Conservation (phyloP, 768 basidiomycete genomes). For the Panaeolus cyanescens region DNA sequence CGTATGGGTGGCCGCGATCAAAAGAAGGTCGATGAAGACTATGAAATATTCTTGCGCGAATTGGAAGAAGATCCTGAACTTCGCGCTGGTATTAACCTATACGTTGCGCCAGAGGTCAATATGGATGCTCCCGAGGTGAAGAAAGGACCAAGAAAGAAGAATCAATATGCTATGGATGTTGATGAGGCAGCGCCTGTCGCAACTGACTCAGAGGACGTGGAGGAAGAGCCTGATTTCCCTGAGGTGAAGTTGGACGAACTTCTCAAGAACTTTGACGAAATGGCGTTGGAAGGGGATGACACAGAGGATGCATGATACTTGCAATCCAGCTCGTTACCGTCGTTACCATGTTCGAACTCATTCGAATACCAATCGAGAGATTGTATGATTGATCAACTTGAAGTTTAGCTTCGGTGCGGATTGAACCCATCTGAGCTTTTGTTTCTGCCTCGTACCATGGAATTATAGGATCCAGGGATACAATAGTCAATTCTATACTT, state of each 20-base stretch:
- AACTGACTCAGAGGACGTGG: slow-evolving; percentile 45
- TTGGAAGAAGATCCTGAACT: slow-evolving; percentile 95
- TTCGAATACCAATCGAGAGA: no score
- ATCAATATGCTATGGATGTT: slow-evolving; percentile 69
- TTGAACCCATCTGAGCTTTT: no score
- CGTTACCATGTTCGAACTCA: no score
- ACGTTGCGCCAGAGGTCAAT: slow-evolving; percentile 62
- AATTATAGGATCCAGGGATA: no score
- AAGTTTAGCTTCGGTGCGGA: no score
- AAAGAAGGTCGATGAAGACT: slow-evolving; percentile 94
- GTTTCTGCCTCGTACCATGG: no score
- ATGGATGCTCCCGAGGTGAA: slow-evolving; percentile 49
- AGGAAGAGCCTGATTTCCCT: slow-evolving; percentile 86
- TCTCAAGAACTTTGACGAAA: slow-evolving; percentile 89
- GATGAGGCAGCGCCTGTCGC: slow-evolving; percentile 43
- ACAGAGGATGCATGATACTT: slow-evolving; percentile 9
- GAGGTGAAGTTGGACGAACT: slow-evolving; percentile 84
- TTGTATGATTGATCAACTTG: no score
- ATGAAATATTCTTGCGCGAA: slow-evolving; percentile 93
- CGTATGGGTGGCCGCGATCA: slow-evolving; percentile 87
- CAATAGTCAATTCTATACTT: no score
- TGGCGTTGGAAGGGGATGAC: slow-evolving; percentile 62
- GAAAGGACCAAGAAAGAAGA: slow-evolving; percentile 42
- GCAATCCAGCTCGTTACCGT: no score
- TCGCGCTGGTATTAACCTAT: slow-evolving; percentile 83